Base-by-base conservation (phyloP, 208 protist species). In the Crithidia expoeki region DNA sequence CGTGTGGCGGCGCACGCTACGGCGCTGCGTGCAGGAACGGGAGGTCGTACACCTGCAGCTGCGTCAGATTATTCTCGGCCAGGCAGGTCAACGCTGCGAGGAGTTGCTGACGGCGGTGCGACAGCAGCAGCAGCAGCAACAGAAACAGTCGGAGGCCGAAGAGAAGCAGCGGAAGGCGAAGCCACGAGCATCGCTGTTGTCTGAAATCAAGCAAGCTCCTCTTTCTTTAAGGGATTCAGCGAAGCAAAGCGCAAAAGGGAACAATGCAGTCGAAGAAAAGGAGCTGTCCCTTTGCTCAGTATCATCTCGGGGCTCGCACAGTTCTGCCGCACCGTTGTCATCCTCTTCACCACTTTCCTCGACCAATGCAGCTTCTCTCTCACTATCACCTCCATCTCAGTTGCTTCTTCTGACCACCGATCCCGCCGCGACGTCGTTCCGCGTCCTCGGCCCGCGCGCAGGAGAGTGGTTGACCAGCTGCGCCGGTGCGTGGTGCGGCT, bases 1-100 rank as follows among this genome's bases (percentile, higher is more conserved):
- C 10, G 72, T 85, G 60, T 89, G 87, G 81, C 72, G 84, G 19
- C 66, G 68, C 7, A 78, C 79, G 19, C 56, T 93, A 52, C 57
- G 61, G 5, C 59, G 56, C 5, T 86, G 79, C 51, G 56, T 79
- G 62, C 28, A 42, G 1, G 75, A 84, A 28, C 60, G 51, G 30
- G 57, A 77, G 23, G 60, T 68, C 25, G 53, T 60, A 49, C 65
- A 85, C 42, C 72, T 69, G 28, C 71, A 51, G 19, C 69, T 89
- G 47, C 81, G 82, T 1, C 65, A 78, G 47, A 38, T 79, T 12
- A 53, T 86, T 14, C 58, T 83, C 3, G 60, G 68, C 14, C 68
- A 74, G n/a, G 44, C 74, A 16, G 65, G 63, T 4, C 46, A 69
- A 32, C 74, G 74, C 34, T 86, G 80, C 67, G 69, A 72, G 33